Conservation (phyloP, 2,329 filamentous ascomycete species). For the Aspergillus sp. region DNA sequence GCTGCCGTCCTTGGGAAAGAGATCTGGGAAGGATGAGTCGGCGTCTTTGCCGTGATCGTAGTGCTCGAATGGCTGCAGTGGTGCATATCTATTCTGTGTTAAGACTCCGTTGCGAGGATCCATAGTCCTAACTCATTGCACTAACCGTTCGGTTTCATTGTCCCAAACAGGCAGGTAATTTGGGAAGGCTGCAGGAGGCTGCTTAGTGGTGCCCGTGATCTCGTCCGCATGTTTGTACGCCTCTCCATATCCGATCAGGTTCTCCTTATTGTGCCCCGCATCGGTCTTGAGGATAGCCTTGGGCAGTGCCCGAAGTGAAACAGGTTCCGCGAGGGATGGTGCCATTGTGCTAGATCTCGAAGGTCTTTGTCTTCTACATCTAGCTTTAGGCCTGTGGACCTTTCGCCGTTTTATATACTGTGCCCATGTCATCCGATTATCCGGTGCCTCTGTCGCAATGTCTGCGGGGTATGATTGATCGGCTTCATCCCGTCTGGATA, state of each 20-base stretch:
- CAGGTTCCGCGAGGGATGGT: conserved; percentile 38
- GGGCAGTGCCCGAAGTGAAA: conserved; percentile 33
- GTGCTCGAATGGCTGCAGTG: conserved; percentile 71
- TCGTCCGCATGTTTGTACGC: conserved; percentile 54
- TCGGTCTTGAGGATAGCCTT: conserved; percentile 34
- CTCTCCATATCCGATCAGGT: conserved; percentile 37
- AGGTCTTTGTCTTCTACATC: neutral
- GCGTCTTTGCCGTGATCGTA: conserved; percentile 77
- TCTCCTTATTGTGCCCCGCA: conserved; percentile 43
- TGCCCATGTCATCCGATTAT: conserved; percentile 17
- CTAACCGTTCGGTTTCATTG: conserved; percentile 52
- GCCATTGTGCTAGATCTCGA: conserved; percentile 33
- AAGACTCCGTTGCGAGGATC: neutral
- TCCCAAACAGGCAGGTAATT: conserved; percentile 77
- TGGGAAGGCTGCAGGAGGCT: conserved; percentile 65
- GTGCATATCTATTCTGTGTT: conserved; percentile 54
- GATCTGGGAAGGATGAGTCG: conserved; percentile 69
- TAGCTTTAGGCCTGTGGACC: neutral
- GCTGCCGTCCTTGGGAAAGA: conserved; percentile 55
- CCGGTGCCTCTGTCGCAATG: conserved; percentile 28
- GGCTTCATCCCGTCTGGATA: conserved; percentile 2
- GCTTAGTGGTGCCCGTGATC: conserved; percentile 57
- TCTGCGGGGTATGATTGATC: conserved; percentile 28
- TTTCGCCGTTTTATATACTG: conserved; percentile 14
- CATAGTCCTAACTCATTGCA: neutral